Evolutionary conservation across 1,139 yeast species (phyloP).

Genomic region (Suhomyces wounanorum): DNA sequence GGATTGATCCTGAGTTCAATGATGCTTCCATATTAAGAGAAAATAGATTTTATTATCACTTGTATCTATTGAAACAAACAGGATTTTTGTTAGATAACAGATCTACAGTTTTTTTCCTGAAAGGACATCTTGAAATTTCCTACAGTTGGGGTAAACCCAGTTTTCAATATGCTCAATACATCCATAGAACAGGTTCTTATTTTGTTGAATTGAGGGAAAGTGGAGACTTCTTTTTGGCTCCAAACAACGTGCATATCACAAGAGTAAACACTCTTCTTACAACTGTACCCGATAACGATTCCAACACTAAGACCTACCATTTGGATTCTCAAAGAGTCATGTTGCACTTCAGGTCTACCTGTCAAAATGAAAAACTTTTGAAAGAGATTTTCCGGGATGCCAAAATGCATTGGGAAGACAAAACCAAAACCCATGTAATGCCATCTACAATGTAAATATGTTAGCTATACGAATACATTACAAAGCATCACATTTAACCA

Average conservation of each 20-base stretch:
- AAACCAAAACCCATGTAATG: conserved; percentile 17
- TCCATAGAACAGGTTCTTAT: conserved; percentile 86
- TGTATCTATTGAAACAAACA: conserved; percentile 61
- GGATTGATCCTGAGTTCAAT: conserved; percentile 59
- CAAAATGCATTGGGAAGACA: conserved; percentile 46
- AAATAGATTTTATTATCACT: conserved; percentile 62
- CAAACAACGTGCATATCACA: conserved; percentile 73
- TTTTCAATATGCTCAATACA: conserved; percentile 83
- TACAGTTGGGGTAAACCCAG: conserved; percentile 93
- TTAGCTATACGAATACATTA: background rate
- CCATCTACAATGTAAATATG: conserved; percentile 8
- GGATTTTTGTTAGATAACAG: conserved; percentile 84
- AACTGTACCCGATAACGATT: conserved; percentile 30
- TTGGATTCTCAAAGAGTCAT: conserved; percentile 73
- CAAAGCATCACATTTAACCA: background rate
- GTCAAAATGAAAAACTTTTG: conserved; percentile 53
- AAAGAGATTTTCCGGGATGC: conserved; percentile 61
- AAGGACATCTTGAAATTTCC: conserved; percentile 54
- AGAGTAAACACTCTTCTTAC: conserved; percentile 50
- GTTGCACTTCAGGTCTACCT: conserved; percentile 64
- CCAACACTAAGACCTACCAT: conserved; percentile 30
- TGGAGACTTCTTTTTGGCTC: conserved; percentile 80
- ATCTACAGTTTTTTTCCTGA: conserved; percentile 63
- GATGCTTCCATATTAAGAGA: conserved; percentile 46
- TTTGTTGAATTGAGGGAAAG: conserved; percentile 84